Evolutionary conservation across 768 basidiomycete genomes (phyloP).

Genomic region (Lentinula guzmanii): DNA sequence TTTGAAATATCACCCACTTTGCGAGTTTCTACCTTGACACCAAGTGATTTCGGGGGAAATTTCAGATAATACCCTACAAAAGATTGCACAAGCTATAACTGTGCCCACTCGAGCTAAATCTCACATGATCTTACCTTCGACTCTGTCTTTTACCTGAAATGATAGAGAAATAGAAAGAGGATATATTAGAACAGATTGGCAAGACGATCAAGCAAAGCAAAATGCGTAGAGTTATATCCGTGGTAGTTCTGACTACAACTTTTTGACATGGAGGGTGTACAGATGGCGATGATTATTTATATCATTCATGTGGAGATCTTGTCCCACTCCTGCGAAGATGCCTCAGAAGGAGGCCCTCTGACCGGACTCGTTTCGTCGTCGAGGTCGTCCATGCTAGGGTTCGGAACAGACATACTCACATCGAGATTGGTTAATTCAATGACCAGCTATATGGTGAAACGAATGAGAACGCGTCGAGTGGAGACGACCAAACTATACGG

Average conservation of each 20-base stretch:
- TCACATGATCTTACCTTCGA: conserved; percentile 62
- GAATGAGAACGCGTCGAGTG: not conserved
- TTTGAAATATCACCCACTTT: conserved; percentile 26
- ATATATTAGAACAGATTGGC: conserved; percentile 55
- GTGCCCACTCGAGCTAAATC: conserved; percentile 3
- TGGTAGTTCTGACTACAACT: not conserved
- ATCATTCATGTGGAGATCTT: conserved; percentile 48
- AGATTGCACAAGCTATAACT: conserved; percentile 11
- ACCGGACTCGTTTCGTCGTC: conserved; percentile 59
- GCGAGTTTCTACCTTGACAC: conserved; percentile 53
- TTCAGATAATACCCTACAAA: conserved; percentile 64
- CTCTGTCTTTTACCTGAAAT: conserved; percentile 54
- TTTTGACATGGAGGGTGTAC: conserved; percentile 15
- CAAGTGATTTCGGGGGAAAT: conserved; percentile 71
- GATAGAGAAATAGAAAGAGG: conserved; percentile 28
- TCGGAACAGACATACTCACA: conserved; percentile 60
- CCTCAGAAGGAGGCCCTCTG: conserved; percentile 70
- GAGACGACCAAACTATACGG: conserved; percentile 8
- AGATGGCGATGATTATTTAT: conserved; percentile 19
- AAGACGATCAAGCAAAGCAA: not conserved
- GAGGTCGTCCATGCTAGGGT: conserved; percentile 26
- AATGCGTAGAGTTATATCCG: conserved; percentile 3
- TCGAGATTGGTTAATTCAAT: conserved; percentile 85
- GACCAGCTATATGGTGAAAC: conserved; percentile 40
- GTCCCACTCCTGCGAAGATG: conserved; percentile 91